A percentile compares a stretch with the other conserved stretches of the same genome.
Evolutionary conservation across 345 rosid genomes (phyloP).

Genomic region (Populus alba): DNA sequence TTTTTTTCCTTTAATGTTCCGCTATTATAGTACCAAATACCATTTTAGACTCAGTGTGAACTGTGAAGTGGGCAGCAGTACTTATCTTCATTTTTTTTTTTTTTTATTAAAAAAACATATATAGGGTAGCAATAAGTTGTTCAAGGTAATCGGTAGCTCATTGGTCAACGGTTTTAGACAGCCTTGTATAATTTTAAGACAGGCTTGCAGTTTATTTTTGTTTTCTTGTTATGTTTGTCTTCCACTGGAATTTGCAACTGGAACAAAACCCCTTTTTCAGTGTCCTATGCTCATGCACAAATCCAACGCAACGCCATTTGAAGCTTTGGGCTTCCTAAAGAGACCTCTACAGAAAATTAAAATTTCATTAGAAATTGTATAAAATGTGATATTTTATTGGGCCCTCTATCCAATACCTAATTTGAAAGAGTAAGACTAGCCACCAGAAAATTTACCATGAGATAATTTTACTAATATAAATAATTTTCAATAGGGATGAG

Average conservation of each 20-base stretch:
- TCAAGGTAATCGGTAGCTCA: background rate
- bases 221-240: background rate
- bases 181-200: too few relatives aligned
- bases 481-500: too few relatives aligned
- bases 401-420: too few relatives aligned
- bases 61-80: background rate
- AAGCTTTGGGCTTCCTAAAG: background rate
- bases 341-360: background rate
- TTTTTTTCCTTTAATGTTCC: too few relatives aligned
- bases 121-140: slow-evolving; percentile 9
- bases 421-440: too few relatives aligned
- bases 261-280: background rate
- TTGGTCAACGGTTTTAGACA: too few relatives aligned
- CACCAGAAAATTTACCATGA: too few relatives aligned
- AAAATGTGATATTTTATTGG: too few relatives aligned
- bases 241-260: background rate
- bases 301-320: background rate
- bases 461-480: too few relatives aligned
- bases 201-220: background rate
- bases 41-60: background rate
- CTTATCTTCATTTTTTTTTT: background rate
- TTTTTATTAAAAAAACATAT: background rate
- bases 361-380: too few relatives aligned
- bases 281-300: background rate
- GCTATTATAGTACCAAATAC: too few relatives aligned